phyloP scores from a whole-genome alignment of 2,329 filamentous ascomycete genomes.

The Leptographium flavum region DNA sequence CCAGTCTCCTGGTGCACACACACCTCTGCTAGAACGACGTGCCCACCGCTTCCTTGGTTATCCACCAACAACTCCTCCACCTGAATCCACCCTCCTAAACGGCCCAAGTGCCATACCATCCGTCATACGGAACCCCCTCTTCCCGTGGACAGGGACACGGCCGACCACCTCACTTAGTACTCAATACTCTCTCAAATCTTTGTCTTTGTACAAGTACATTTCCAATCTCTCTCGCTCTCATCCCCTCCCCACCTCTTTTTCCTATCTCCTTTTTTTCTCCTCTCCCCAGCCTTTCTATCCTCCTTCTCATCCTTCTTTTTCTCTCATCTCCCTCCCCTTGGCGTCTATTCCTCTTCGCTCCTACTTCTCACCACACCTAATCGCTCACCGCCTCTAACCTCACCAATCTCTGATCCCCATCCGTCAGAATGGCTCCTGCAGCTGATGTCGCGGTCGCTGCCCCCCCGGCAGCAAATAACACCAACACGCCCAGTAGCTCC shows the following conservation, averaged over 20 bases:
- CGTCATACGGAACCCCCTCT: not conserved
- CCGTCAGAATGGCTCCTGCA: slow-evolving; percentile 1
- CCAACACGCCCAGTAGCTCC: slow-evolving; percentile 1
- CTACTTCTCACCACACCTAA: not conserved
- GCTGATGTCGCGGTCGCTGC: not conserved
- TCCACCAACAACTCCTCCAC: not conserved
- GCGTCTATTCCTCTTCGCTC: not conserved
- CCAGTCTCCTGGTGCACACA: not conserved
- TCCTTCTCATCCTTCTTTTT: not conserved
- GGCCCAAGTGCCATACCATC: not conserved
- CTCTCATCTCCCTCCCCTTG: not conserved
- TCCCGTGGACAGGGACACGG: not conserved
- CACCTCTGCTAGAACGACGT: not conserved
- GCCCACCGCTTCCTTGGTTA: not conserved
- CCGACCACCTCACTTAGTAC: not conserved
- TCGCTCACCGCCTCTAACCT: not conserved
- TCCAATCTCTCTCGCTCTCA: not conserved
- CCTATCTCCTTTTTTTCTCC: not conserved
- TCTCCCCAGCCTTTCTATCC: not conserved
- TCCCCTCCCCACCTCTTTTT: not conserved
- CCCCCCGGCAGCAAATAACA: not conserved
- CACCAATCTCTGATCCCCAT: not conserved
- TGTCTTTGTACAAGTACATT: slow-evolving; percentile 1
- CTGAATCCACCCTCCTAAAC: slow-evolving; percentile 1
- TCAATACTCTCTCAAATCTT: not conserved